phyloP scores from a whole-genome alignment of 331 rosid species.

The Arachis monticola region DNA sequence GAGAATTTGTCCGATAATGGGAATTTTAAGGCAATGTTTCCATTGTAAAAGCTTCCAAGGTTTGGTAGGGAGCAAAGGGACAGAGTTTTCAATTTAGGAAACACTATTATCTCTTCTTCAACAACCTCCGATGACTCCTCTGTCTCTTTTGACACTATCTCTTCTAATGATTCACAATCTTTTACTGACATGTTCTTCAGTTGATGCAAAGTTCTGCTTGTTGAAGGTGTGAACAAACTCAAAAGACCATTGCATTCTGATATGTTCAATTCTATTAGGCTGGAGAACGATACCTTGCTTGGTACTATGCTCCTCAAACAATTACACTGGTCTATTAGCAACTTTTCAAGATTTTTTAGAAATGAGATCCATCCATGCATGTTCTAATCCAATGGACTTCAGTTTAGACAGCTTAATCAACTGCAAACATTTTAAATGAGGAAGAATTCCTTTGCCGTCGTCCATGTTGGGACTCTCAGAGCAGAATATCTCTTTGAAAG shows the following conservation, averaged over 20 bases:
- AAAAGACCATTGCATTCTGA: too few relatives aligned
- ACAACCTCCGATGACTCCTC: background rate
- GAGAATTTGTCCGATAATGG: background rate
- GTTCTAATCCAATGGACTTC: conserved; percentile 30
- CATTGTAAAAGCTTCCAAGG: conserved; percentile 23
- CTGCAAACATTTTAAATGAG: background rate
- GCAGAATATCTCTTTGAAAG: background rate
- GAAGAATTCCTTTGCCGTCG: background rate
- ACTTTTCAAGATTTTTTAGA: too few relatives aligned
- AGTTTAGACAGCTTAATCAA: background rate
- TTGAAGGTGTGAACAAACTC: too few relatives aligned
- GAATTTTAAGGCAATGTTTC: conserved; percentile 1
- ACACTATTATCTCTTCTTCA: background rate
- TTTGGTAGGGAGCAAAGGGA: background rate
- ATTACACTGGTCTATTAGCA: too few relatives aligned
- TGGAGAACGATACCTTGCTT: too few relatives aligned
- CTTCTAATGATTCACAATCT: conserved; percentile 8
- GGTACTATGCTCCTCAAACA: too few relatives aligned
- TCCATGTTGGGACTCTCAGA: conserved; percentile 4
- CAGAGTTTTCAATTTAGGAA: background rate
- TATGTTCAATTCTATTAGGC: too few relatives aligned
- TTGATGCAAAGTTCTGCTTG: too few relatives aligned
- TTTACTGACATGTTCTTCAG: too few relatives aligned
- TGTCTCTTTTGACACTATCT: conserved; percentile 8
- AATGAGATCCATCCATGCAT: conserved; percentile 7